Evolutionary conservation across 179 eudicot genomes (phyloP), one percentile per base, ranked within the genome.

Genomic region (Silene coronaria): DNA sequence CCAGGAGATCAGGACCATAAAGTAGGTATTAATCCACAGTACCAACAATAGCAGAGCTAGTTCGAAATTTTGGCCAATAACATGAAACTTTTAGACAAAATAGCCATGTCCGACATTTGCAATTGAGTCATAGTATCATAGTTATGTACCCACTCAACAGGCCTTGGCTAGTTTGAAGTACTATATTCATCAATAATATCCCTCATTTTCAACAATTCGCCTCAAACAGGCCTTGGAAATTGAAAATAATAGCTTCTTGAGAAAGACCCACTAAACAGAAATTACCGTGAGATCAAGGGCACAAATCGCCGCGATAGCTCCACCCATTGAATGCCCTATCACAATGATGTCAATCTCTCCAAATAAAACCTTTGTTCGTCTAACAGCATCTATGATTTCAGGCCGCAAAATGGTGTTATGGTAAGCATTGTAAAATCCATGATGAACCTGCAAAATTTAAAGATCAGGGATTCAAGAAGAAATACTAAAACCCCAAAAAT

Each of bases 241-340:
- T 66, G 22, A 66, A 34, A 34, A 34, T 38, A 30, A 34, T 34
- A 51, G 57, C 10, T 66, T 17, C n/a, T 21, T 34, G 45, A 34
- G 57, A 66, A n/a, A 30, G 32, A 30, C 46, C n/a, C 13, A 32
- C 2, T 34, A 66, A 36, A 3, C 23, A 17, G 16, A 55, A 38
- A 19, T 10, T 67, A 95, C 99, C 82, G 75, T 80, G 38, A 95
- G 93, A 85, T 95, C 99, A 75, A 95, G 88, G 38, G 87, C 99
- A 82, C 97, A 95, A 75, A 95, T 84, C 24, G 96, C 85, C 80
- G 99, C 99, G 80, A 95, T 89, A 66, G 99, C 97, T 69, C 99
- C 99, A 75, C 97, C 99, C 99, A 95, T 95, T 51, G 99, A 95
- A 83, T 95, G 99, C 53, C 99, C 99, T 59, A 92, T 85, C 5